phyloP scores from a whole-genome alignment of 1,284 basidiomycete species.

The Microbotryomycetes sp. region DNA sequence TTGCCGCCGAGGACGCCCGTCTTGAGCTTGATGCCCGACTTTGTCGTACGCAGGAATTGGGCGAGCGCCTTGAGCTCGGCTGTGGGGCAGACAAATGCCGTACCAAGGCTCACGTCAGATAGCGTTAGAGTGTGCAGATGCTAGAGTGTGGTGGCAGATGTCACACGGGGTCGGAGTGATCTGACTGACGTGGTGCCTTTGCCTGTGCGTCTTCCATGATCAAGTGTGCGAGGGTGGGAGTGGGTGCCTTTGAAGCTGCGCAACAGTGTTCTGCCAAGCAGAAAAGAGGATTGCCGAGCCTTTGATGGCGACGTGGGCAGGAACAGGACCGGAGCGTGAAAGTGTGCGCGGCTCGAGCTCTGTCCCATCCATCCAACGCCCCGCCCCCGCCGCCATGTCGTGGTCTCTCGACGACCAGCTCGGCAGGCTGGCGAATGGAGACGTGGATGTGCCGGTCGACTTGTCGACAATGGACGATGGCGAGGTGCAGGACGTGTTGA shows the following conservation, averaged over 20 bases:
- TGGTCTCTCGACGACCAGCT: background rate
- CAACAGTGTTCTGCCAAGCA: too few species aligned
- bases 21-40: slow-evolving; percentile 79
- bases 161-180: background rate
- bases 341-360: too few species aligned
- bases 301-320: too few species aligned
- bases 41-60: slow-evolving; percentile 67
- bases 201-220: slow-evolving; percentile 16
- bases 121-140: background rate
- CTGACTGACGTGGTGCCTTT: slow-evolving; percentile 18
- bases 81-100: slow-evolving; percentile 1
- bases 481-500: slow-evolving; percentile 47
- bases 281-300: too few species aligned
- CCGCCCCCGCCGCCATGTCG: too few species aligned
- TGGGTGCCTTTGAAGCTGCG: background rate
- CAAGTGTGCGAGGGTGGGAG: background rate
- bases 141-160: background rate
- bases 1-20: slow-evolving; percentile 89
- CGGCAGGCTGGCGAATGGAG: background rate
- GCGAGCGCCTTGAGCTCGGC: slow-evolving; percentile 55
- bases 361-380: too few species aligned
- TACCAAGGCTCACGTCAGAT: background rate
- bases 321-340: too few species aligned
- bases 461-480: slow-evolving; percentile 48
- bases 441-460: slow-evolving; percentile 42